These are phyloP conservation scores for Aspergillus piperis DNA, from an alignment of 2,329 filamentous ascomycete genomes.

Conservation along the genomic window DNA sequence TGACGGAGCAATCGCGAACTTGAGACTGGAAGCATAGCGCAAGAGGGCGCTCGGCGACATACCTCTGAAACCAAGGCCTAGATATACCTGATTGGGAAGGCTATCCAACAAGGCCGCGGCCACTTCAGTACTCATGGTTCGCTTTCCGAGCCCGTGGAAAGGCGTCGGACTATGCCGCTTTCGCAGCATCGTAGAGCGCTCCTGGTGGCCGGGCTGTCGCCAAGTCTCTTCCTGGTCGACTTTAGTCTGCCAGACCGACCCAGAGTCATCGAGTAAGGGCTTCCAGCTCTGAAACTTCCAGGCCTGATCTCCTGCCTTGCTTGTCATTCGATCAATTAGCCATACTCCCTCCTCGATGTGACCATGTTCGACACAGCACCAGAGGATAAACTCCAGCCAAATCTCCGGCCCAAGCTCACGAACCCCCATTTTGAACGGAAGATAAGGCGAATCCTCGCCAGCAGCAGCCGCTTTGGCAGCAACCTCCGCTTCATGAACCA, in stretches of 20 bases:
- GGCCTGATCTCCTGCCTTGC: conserved; percentile 24
- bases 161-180: conserved; percentile 23
- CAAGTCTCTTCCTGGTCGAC: conserved; percentile 39
- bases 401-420: conserved; percentile 49
- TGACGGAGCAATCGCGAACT: conserved; percentile 14
- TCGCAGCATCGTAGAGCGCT: conserved; percentile 13
- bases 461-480: conserved; percentile 38
- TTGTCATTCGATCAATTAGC: conserved; percentile 40
- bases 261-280: conserved; percentile 29
- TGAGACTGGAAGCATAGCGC: conserved; percentile 23
- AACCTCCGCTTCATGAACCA: conserved; percentile 42
- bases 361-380: conserved; percentile 53
- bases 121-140: conserved; percentile 61
- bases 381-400: conserved; percentile 54
- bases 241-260: conserved; percentile 35
- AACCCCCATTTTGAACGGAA: conserved; percentile 43
- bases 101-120: conserved; percentile 58
- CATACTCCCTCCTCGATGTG: conserved; percentile 43
- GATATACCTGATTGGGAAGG: conserved; percentile 48
- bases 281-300: conserved; percentile 49
- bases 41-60: conserved; percentile 35
- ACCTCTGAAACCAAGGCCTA: conserved; percentile 40
- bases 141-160: conserved; percentile 44
- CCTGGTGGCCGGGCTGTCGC: conserved; percentile 31
- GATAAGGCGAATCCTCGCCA: conserved; percentile 41